phyloP scores from a whole-genome alignment of 208 protist species.

The Angomonas deanei region DNA sequence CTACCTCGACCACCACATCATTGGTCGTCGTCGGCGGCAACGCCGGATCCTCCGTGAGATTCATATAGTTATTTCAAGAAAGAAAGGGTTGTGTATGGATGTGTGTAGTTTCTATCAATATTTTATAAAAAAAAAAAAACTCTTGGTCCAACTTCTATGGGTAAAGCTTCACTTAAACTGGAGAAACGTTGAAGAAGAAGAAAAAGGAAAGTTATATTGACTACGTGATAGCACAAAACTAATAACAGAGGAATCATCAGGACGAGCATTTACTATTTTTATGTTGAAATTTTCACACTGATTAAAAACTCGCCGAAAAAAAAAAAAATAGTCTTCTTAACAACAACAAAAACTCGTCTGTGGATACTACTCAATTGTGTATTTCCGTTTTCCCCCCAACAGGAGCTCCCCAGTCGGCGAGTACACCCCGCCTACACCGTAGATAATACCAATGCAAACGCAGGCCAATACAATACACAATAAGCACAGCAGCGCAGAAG shows the following conservation, averaged over 20 bases:
- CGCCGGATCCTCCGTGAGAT: constrained; percentile 48
- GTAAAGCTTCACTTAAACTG: background rate
- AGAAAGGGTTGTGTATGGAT: background rate
- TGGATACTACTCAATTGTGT: background rate
- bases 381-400: background rate
- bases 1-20: constrained; percentile 58
- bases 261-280: background rate
- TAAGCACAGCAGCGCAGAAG: constrained; percentile 24
- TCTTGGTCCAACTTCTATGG: background rate
- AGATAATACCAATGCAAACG: constrained; percentile 22
- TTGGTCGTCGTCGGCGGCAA: constrained; percentile 27
- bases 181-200: background rate
- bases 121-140: constrained; percentile 4
- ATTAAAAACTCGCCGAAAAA: too few species aligned
- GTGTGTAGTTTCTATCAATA: too few species aligned
- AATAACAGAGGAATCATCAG: background rate
- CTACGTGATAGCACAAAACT: background rate
- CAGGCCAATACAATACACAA: constrained; percentile 15
- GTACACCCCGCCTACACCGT: constrained; percentile 17
- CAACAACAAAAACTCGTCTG: too few species aligned
- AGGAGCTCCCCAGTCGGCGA: constrained; percentile 7
- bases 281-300: too few species aligned
- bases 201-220: background rate
- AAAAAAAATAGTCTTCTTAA: too few species aligned
- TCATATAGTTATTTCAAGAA: constrained; percentile 1